Percentiles rank a stretch among this genome's conserved stretches.
phyloP scores from a whole-genome alignment of 805 yeast genomes.

The Saccharomyces paradoxus region DNA sequence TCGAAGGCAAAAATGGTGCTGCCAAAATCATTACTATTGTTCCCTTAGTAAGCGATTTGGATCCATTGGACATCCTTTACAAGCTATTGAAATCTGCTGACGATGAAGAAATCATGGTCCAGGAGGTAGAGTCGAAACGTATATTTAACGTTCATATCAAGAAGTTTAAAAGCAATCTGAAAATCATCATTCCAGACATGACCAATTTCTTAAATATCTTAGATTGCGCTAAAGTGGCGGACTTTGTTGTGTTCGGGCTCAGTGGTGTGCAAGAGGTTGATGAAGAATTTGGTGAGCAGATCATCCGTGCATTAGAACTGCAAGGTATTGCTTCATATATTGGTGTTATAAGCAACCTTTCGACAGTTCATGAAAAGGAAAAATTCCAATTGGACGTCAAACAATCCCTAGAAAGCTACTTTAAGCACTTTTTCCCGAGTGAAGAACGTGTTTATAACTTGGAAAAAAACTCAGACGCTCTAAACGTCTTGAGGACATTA shows the following conservation, averaged over 20 bases:
- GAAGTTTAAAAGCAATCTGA: constrained; percentile 68
- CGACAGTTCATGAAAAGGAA: constrained; percentile 57
- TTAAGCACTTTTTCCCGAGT: constrained; percentile 70
- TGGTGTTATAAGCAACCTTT: constrained; percentile 71
- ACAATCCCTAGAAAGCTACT: constrained; percentile 56
- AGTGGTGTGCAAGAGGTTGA: constrained; percentile 83
- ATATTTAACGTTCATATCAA: constrained; percentile 46
- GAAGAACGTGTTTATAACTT: constrained; percentile 70
- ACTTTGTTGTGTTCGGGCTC: constrained; percentile 81
- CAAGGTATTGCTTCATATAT: constrained; percentile 85
- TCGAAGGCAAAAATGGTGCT: constrained; percentile 72
- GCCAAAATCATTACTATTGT: constrained; percentile 78
- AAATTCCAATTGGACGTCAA: constrained; percentile 68
- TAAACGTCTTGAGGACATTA: constrained; percentile 61
- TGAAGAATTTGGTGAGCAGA: constrained; percentile 73
- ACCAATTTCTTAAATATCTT: constrained; percentile 57
- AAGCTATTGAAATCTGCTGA: constrained; percentile 38
- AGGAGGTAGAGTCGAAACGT: constrained; percentile 32
- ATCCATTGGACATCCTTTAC: constrained; percentile 46
- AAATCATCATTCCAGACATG: constrained; percentile 65
- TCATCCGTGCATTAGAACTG: constrained; percentile 76
- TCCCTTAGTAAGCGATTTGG: constrained; percentile 67
- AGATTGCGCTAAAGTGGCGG: constrained; percentile 85
- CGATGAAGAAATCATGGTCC: constrained; percentile 27
- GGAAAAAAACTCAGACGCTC: constrained; percentile 60